These are phyloP conservation scores for Aspergillus unguis DNA, from an alignment of 2,329 filamentous ascomycete genomes.

Conservation along the genomic window DNA sequence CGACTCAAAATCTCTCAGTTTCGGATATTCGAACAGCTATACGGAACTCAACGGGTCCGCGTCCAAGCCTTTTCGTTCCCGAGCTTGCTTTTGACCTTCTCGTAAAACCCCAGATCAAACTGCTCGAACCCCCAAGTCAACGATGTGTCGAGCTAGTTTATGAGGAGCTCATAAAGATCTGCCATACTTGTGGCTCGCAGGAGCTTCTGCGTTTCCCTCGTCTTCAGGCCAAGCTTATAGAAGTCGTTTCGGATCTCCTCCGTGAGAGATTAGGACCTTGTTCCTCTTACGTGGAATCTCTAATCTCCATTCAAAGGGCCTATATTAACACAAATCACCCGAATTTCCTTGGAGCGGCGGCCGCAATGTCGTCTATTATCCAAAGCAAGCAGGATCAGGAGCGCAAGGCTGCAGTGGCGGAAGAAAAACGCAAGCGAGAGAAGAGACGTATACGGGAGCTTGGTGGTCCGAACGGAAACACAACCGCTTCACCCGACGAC, in stretches of 20 bases:
- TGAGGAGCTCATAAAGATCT: slow-evolving; percentile 98
- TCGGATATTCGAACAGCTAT: slow-evolving; percentile 96
- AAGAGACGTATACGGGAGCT: slow-evolving; percentile 78
- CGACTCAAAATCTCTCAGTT: slow-evolving; percentile 89
- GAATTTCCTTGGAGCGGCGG: slow-evolving; percentile 94
- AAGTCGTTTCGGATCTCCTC: slow-evolving; percentile 93
- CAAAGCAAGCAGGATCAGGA: slow-evolving; percentile 93
- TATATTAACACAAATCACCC: slow-evolving; percentile 99
- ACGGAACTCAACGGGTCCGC: slow-evolving; percentile 92
- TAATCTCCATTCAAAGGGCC: slow-evolving; percentile 94
- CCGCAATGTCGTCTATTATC: slow-evolving; percentile 96
- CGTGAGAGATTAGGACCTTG: slow-evolving; percentile 87
- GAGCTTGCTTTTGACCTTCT: slow-evolving; percentile 96
- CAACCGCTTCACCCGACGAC: slow-evolving; percentile 60
- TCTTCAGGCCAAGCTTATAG: slow-evolving; percentile 93
- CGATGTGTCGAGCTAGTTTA: slow-evolving; percentile 97
- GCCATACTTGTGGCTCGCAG: slow-evolving; percentile 94
- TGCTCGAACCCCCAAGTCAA: slow-evolving; percentile 90
- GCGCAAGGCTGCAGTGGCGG: slow-evolving; percentile 71
- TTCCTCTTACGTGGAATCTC: slow-evolving; percentile 87
- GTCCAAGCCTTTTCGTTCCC: slow-evolving; percentile 93
- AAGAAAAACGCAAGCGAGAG: slow-evolving; percentile 83
- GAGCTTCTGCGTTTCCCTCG: slow-evolving; percentile 89
- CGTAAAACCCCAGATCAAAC: slow-evolving; percentile 97
- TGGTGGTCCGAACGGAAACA: slow-evolving; percentile 66